These are phyloP conservation scores for Linaria vulgaris DNA, from an alignment of 257 asterid species.

Conservation along the genomic window DNA sequence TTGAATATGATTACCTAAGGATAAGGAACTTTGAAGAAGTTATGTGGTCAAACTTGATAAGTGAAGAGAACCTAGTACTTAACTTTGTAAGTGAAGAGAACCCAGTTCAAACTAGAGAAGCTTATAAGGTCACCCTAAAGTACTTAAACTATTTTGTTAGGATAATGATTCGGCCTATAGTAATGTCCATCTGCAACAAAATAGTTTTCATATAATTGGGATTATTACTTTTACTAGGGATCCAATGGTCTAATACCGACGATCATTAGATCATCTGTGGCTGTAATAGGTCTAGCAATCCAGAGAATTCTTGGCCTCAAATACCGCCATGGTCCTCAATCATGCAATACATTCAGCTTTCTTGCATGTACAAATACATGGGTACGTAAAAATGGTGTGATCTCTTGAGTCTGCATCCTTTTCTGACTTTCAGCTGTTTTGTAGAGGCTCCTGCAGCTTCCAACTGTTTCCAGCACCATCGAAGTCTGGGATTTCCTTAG, in stretches of 20 bases:
- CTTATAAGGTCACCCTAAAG: too few relatives aligned
- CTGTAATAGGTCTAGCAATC: not conserved
- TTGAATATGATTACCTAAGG: not conserved
- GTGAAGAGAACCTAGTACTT: too few relatives aligned
- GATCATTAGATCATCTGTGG: not conserved
- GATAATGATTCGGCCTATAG: too few relatives aligned
- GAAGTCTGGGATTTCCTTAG: constrained; percentile 99
- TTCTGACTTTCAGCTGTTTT: constrained; percentile 27
- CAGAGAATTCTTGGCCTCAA: too few relatives aligned
- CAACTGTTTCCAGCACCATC: constrained; percentile 78
- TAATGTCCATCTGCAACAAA: constrained; percentile 3
- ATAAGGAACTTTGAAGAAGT: too few relatives aligned
- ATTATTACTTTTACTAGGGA: constrained; percentile 13
- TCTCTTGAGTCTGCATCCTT: constrained; percentile 23
- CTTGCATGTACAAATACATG: constrained; percentile 3
- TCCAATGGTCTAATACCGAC: not conserved
- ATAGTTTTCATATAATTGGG: not conserved
- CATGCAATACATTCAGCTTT: constrained; percentile 13
- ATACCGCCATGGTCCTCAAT: not conserved
- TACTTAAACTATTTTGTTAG: too few relatives aligned
- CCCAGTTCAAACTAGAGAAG: too few relatives aligned
- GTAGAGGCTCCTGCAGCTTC: constrained; percentile 92
- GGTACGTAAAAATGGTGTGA: constrained; percentile 1
- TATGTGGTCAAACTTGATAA: too few relatives aligned
- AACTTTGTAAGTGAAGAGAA: too few relatives aligned